Base-by-base conservation (phyloP, 164 flowering plant genomes). In the Umbilicus rupestris region DNA sequence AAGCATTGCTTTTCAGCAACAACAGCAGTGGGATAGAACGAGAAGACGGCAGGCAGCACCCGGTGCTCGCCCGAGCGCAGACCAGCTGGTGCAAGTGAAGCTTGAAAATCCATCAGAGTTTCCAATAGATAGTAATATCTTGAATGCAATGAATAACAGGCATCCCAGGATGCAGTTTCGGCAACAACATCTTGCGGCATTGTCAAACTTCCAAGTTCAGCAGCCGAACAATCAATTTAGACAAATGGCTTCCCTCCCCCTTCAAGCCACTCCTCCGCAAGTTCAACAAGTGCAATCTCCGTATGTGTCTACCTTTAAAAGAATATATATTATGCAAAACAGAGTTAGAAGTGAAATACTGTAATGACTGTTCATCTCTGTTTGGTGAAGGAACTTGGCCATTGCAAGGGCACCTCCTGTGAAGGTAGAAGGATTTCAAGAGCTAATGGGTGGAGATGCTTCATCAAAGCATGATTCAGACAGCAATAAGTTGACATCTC, bases 391-490 rank as follows among this genome's bases (percentile, higher is more conserved):
- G 83, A 81, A 71, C 72, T 63, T 75, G 73, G 79, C 83, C 35
- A 71, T 78, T 64, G 83, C 73, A 29, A 85, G 99, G 80, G 87
- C 97, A 67, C 97, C 84, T 12, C 97, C 97, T 0, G 96, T 95
- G 68, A 95, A 95, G 74, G 99, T 94, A 29, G 99, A 92, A 73
- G 99, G 97, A 5, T 95, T 95, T 73, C 94, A 87, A 79, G 97
- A 95, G 70, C 75, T 95, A 74, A 89, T 95, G 97, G 97, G 97
- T 70, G 97, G 99, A 42, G 97, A 91, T 81, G 39, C 90, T 44
- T 55, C 91, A 63, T 52, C 72, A 41, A 94, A 94, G 74, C 96
- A 87, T 74, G 97, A 94, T 45, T 73, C 86, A 0, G 98, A 91
- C 35, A 96, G 88, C 70, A 80, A 81, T 72, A 88, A 81, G 77